A percentile compares a stretch with the other conserved stretches of the same genome.
Conservation (phyloP, 768 basidiomycete genomes). For the Lentinula aciculospora region DNA sequence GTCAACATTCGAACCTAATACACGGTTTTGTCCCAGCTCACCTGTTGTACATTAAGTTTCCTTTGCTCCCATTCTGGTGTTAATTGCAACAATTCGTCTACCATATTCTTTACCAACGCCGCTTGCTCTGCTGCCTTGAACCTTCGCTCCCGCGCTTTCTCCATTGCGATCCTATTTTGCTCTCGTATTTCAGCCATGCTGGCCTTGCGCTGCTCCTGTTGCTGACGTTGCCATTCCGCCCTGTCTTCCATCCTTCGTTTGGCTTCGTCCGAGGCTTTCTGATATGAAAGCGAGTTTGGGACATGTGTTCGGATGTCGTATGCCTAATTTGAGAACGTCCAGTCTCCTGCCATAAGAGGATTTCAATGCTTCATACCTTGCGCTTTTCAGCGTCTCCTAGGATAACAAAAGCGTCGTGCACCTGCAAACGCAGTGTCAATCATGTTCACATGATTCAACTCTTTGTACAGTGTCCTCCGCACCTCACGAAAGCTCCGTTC, state of each 20-base stretch:
- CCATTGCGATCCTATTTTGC: conserved; percentile 25
- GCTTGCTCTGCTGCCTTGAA: conserved; percentile 33
- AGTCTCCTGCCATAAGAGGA: conserved; percentile 3
- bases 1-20: neutral
- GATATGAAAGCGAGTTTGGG: conserved; percentile 19
- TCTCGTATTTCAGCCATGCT: conserved; percentile 39
- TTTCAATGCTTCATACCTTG: conserved; percentile 31
- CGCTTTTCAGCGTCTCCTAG: conserved; percentile 51
- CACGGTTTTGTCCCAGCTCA: conserved; percentile 19
- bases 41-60: conserved; percentile 44
- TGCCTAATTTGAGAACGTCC: conserved; percentile 23
- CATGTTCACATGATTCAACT: neutral
- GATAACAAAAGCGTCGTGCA: conserved; percentile 57
- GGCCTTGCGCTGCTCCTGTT: conserved; percentile 41
- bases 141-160: conserved; percentile 32
- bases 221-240: conserved; percentile 47
- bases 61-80: conserved; percentile 63
- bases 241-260: conserved; percentile 40
- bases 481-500: conserved; percentile 57
- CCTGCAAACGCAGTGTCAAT: conserved; percentile 27
- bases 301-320: conserved; percentile 40
- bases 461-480: conserved; percentile 23
- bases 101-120: conserved; percentile 45
- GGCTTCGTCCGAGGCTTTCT: conserved; percentile 31
- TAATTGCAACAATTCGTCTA: conserved; percentile 41